These are phyloP conservation scores for Cornus suecica DNA, from an alignment of 148 eudicot genomes.

Conservation along the genomic window DNA sequence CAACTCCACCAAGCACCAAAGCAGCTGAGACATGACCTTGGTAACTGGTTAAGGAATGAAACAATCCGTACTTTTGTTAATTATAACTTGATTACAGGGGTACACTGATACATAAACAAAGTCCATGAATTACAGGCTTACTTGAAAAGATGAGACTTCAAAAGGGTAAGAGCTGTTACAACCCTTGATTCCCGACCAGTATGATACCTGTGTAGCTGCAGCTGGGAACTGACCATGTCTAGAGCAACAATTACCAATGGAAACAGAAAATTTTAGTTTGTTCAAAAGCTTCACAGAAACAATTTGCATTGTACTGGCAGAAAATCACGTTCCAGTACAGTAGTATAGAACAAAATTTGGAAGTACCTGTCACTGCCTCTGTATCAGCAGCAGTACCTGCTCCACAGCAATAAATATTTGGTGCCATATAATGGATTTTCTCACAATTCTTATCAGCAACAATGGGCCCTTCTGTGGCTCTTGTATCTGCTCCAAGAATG, in stretches of 20 bases:
- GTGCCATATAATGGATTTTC: constrained; percentile 95
- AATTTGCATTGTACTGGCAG: not conserved
- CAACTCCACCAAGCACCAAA: constrained; percentile 92
- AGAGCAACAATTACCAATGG: constrained; percentile 8
- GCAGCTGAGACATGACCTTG: constrained; percentile 91
- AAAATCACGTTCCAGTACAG: not conserved
- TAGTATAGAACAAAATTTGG: not conserved
- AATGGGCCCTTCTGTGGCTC: constrained; percentile 94
- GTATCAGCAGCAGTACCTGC: constrained; percentile 99
- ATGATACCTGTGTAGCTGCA: constrained; percentile 81
- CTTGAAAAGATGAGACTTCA: constrained; percentile 88
- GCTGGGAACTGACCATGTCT: constrained; percentile 94
- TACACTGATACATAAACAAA: not conserved
- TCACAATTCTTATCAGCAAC: constrained; percentile 92
- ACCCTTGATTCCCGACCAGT: constrained; percentile 93
- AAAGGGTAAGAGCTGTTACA: constrained; percentile 72
- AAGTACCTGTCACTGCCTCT: constrained; percentile 86
- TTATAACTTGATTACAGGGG: not conserved
- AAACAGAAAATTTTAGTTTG: not conserved
- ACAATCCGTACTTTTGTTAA: constrained; percentile 6
- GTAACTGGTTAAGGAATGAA: constrained; percentile 43
- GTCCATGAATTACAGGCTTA: constrained; percentile 17
- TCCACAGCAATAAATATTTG: constrained; percentile 94
- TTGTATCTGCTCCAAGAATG: constrained; percentile 92
- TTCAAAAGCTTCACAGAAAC: not conserved